These are phyloP conservation scores for Fusarium mexicanum DNA, from an alignment of 2,329 filamentous ascomycete genomes.

Conservation along the genomic window DNA sequence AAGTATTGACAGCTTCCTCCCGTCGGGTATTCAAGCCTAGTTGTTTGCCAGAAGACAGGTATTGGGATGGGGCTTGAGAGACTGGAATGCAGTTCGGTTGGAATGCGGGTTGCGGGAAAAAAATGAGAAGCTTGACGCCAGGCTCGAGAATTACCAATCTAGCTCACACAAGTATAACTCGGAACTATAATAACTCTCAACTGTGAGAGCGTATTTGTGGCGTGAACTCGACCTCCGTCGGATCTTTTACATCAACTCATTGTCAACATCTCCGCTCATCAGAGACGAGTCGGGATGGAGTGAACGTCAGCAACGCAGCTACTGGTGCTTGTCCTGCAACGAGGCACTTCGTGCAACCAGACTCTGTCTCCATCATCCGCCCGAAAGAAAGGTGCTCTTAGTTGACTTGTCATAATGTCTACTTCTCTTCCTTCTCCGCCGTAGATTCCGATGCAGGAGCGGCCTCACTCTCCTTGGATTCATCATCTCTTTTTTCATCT, in stretches of 20 bases:
- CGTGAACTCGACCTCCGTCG: background rate
- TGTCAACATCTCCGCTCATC: background rate
- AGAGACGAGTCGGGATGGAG: background rate
- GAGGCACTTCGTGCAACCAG: conserved; percentile 14
- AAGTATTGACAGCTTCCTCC: conserved; percentile 7
- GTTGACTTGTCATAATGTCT: conserved; percentile 4
- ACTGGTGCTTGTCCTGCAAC: background rate
- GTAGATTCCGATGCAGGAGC: conserved; percentile 16
- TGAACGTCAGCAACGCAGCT: background rate
- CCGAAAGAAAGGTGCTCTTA: conserved; percentile 3
- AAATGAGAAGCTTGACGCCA: conserved; percentile 17
- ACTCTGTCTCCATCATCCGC: background rate
- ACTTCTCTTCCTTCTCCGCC: conserved; percentile 36
- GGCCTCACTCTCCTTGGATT: conserved; percentile 25
- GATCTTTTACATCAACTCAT: background rate
- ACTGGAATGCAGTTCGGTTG: conserved; percentile 11
- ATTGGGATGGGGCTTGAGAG: background rate
- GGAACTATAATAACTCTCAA: background rate
- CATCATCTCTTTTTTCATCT: conserved; percentile 23
- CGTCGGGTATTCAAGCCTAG: background rate
- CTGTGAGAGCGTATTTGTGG: background rate
- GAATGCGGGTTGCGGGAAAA: conserved; percentile 19
- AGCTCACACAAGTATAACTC: background rate
- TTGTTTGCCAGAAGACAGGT: background rate
- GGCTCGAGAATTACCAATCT: background rate